Evolutionary conservation across 371 early-diverging fungal species (phyloP), one percentile per base, ranked within the genome.

Genomic region (Mucor lusitanicus): DNA sequence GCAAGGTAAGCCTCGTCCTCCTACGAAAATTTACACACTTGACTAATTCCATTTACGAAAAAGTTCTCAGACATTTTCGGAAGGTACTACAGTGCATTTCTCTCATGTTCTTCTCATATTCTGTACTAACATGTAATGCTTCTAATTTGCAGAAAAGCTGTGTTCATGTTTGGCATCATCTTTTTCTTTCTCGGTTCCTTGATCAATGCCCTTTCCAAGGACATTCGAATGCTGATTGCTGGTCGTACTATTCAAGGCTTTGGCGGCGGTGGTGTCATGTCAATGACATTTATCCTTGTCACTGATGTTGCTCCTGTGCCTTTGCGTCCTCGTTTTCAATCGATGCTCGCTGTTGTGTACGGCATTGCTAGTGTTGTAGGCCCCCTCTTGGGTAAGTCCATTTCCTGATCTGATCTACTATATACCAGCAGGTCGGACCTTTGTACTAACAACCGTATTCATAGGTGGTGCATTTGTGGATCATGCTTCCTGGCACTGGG

Each of bases 291-390:
- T 61, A 91, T 95, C 62, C 88, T 94, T 63, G 88, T 95, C 55
- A 85, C 94, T 2, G 97, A 96, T 61, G 75, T 95, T 30, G 70
- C 74, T 0, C 78, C 91, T 11, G 46, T 91, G 17, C 73, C 83
- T 12, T 85, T 93, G 25, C 85, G 94, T 0, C 90, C 88, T 33
- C 83, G 87, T 9, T 91, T 88, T 61, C 83, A 89, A 67, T 79
- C 87, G 3, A 74, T 86, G 37, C 74, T 88, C 27, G 77, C 85
- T 56, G 85, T 81, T 33, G 83, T 90, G 21, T 93, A 88, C 74
- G 91, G 90, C 21, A 60, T 92, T n/a, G 85, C 92, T 0, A 86
- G 87, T 33, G 90, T 90, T 0, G 73, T 90, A 12, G 95, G 94
- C 7, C 94, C 94, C 3, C 69, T 83, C 30, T 68, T 79, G 23